Conservation (phyloP, 495 filamentous ascomycete species). For the Penicillium odoratum region DNA sequence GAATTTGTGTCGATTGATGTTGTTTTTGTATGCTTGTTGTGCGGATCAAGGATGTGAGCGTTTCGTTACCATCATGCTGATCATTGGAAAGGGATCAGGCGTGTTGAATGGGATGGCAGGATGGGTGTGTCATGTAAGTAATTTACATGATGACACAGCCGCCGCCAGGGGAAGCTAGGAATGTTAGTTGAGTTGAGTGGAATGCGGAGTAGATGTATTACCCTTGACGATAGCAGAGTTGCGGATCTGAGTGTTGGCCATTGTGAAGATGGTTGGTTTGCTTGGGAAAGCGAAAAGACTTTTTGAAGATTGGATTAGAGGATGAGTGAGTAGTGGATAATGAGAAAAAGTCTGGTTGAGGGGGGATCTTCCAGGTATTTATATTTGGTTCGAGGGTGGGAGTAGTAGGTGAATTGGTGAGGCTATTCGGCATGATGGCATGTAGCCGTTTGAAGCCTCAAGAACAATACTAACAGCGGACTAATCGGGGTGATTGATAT, state of each 20-base stretch:
- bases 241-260: constrained; percentile 35
- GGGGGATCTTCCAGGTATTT: constrained; percentile 11
- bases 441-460: not conserved
- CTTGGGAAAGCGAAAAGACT: constrained; percentile 28
- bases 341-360: constrained; percentile 7
- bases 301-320: constrained; percentile 19
- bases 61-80: constrained; percentile 1
- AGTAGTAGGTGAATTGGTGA: not conserved
- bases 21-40: not conserved
- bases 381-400: not conserved
- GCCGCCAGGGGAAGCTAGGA: constrained; percentile 35
- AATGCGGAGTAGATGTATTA: constrained; percentile 12
- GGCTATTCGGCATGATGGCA: not conserved
- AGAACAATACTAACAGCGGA: not conserved
- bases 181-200: constrained; percentile 8
- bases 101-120: constrained; percentile 9
- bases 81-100: constrained; percentile 6
- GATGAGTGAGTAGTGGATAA: constrained; percentile 14
- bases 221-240: constrained; percentile 34
- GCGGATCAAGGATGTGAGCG: constrained; percentile 3
- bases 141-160: constrained; percentile 44
- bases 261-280: constrained; percentile 30
- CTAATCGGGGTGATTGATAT: not conserved
- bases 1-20: constrained; percentile 7
- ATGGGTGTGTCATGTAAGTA: constrained; percentile 13